A percentile compares a stretch with the other conserved stretches of the same genome.
Evolutionary conservation across 805 yeast genomes (phyloP).

Genomic region (Spathaspora boniae): DNA sequence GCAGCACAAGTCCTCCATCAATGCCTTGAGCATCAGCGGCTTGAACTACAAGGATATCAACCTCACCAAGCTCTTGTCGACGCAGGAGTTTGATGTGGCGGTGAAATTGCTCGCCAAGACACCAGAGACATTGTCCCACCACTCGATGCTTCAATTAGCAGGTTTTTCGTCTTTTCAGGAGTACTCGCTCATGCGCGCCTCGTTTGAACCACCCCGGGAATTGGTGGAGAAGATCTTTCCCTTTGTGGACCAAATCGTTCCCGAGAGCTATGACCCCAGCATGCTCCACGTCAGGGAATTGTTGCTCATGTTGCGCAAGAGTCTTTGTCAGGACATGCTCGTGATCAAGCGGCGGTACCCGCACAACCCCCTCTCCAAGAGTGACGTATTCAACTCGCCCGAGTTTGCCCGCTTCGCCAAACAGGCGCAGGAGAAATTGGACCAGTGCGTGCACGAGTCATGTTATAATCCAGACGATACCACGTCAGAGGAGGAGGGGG

Average conservation of each 20-base stretch:
- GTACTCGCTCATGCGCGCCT: conserved; percentile 17
- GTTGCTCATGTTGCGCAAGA: conserved; percentile 17
- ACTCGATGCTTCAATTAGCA: conserved; percentile 15
- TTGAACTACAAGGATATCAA: conserved; percentile 17
- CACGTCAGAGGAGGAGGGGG: neutral
- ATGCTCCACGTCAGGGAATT: conserved; percentile 14
- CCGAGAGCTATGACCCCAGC: conserved; percentile 8
- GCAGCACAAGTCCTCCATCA: conserved; percentile 23
- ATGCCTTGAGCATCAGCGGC: conserved; percentile 17
- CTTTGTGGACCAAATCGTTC: conserved; percentile 16
- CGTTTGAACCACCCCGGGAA: conserved; percentile 23
- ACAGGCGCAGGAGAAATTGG: conserved; percentile 8
- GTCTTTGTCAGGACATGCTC: conserved; percentile 30
- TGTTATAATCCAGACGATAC: conserved; percentile 4
- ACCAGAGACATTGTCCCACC: conserved; percentile 12
- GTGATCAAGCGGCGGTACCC: conserved; percentile 20
- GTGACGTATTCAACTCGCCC: conserved; percentile 21
- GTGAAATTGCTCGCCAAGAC: conserved; percentile 12
- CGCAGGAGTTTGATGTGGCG: conserved; percentile 11
- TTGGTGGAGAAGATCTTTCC: conserved; percentile 27
- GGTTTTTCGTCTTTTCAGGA: conserved; percentile 20
- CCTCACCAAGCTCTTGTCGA: conserved; percentile 16
- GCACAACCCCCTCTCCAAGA: conserved; percentile 19
- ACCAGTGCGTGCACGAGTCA: conserved; percentile 3
- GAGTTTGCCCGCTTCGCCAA: conserved; percentile 16